Evolutionary conservation across 257 asterid genomes (phyloP), one percentile per base, ranked within the genome.

Genomic region (Fraxinus cuspidata): DNA sequence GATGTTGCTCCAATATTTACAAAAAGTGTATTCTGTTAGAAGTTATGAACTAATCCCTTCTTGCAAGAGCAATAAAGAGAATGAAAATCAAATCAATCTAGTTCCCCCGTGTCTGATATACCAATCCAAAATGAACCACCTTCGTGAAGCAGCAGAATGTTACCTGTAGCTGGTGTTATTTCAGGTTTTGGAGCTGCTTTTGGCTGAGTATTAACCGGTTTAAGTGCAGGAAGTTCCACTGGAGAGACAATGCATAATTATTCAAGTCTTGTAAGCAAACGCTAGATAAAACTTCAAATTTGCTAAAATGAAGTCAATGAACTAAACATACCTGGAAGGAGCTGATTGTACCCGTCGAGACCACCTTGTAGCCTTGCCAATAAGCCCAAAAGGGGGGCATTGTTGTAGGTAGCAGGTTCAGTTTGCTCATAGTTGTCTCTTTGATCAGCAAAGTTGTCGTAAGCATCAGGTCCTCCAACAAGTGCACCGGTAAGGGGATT

Each of bases 391-490:
- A 95, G 78, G 1, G 98, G 98, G 66, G 97, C 99, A 82, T 92
- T 96, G 86, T 96, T 96, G 81, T 96, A 96, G 51, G 99, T 96
- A 71, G 99, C 99, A 2, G 99, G 99, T 83, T 96, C 99, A 2
- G 98, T 96, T 84, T 96, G 99, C 83, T 96, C 98, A 9, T 90
- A 96, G 82, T 96, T 96, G 49, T 96, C 96, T 73, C 99, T 88
- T 84, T 96, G 79, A 80, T 96, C 98, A 56, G 99, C 99, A 71
- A 93, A 96, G 80, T 93, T 96, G 78, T 96, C 99, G 10, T 96
- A 96, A 27, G 99, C 97, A 81, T 92, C 99, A n/a, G 99, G 99
- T n/a, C 99, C 98, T 25, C 98, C 99, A 70, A 96, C 99, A 69
- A 93, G 76, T 21, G 98, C 99, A 72, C 99, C 98, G 0, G 92